Conservation (phyloP, 1,139 yeast species). For the Wickerhamomyces sp. region DNA sequence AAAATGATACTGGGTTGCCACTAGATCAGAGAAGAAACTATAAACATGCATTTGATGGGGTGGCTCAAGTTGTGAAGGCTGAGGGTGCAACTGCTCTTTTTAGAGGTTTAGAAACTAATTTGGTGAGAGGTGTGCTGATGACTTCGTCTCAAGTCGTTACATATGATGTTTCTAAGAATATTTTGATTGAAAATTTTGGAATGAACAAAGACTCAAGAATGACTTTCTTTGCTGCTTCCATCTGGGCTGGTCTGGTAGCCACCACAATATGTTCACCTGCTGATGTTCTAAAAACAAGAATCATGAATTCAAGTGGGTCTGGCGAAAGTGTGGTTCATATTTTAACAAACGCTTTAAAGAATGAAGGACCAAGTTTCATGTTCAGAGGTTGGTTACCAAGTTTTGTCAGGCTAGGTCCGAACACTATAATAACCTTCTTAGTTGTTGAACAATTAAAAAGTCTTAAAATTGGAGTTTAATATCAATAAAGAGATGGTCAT, state of each 20-base stretch:
- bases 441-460: conserved; percentile 75
- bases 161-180: conserved; percentile 68
- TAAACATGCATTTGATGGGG: conserved; percentile 74
- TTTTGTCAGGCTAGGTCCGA: conserved; percentile 83
- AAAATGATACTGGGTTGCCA: conserved; percentile 75
- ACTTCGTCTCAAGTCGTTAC: conserved; percentile 91
- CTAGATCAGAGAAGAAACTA: conserved; percentile 65
- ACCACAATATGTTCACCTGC: conserved; percentile 92
- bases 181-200: conserved; percentile 46
- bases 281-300: conserved; percentile 84
- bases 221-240: conserved; percentile 75
- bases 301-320: conserved; percentile 63
- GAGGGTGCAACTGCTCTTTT: conserved; percentile 63
- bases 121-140: conserved; percentile 80
- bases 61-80: conserved; percentile 50
- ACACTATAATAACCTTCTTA: conserved; percentile 79
- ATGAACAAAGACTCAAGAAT: conserved; percentile 59
- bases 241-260: conserved; percentile 80
- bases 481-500: no score
- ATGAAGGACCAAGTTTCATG: conserved; percentile 74
- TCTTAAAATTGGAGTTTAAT: conserved; percentile 48
- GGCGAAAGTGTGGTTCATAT: conserved; percentile 48
- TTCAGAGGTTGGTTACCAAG: conserved; percentile 92
- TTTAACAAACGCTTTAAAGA: conserved; percentile 50
- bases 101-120: conserved; percentile 74